Evolutionary conservation across 75 land plant species (phyloP).

Genomic region (Adiantum capillusveneris): DNA sequence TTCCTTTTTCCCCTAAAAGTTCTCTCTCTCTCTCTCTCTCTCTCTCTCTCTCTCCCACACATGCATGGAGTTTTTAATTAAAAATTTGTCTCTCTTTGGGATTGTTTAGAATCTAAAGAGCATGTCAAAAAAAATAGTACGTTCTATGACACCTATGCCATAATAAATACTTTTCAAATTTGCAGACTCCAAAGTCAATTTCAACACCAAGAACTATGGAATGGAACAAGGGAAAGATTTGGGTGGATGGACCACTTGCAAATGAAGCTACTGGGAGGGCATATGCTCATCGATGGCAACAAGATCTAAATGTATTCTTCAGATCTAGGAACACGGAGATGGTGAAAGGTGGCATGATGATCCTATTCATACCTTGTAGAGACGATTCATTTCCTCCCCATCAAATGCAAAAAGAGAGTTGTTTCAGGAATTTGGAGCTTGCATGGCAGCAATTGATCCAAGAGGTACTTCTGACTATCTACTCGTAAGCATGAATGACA

Average conservation of each 20-base stretch:
- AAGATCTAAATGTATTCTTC: background rate
- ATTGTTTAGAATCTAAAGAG: too few species aligned
- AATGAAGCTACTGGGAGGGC: conserved; percentile 8
- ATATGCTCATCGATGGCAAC: background rate
- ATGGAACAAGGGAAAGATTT: conserved; percentile 10
- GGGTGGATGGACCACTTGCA: conserved; percentile 4
- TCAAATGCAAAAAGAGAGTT: background rate
- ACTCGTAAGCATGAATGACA: too few species aligned
- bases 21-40: too few species aligned
- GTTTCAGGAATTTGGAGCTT: background rate
- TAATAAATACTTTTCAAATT: too few species aligned
- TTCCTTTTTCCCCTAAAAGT: too few species aligned
- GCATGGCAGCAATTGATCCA: conserved; percentile 6
- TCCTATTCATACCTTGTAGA: conserved; percentile 2
- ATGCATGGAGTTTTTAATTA: too few species aligned
- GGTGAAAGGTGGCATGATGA: background rate
- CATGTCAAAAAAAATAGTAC: too few species aligned
- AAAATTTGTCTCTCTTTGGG: too few species aligned
- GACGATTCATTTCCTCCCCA: background rate
- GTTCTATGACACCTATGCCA: too few species aligned
- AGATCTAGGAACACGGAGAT: background rate
- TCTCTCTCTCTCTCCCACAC: too few species aligned
- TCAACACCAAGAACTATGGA: background rate
- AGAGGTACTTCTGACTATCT: too few species aligned
- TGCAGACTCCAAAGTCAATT: background rate